These are phyloP conservation scores for Hymenoscyphus fraxineus DNA, from an alignment of 2,329 filamentous ascomycete genomes.

Conservation along the genomic window DNA sequence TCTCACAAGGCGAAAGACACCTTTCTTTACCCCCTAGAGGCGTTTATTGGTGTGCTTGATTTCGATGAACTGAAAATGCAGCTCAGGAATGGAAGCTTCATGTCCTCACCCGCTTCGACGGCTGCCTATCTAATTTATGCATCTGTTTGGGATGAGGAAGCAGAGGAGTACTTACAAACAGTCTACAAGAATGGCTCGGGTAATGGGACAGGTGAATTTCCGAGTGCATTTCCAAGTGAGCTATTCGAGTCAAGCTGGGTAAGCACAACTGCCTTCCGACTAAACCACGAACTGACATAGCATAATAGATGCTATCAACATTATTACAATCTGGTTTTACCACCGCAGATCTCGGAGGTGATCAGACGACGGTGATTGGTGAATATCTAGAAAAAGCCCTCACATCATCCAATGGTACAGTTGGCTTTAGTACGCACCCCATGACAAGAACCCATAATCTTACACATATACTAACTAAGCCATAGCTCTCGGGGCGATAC, in stretches of 20 bases:
- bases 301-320: background rate
- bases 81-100: background rate
- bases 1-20: background rate
- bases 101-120: background rate
- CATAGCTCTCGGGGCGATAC: background rate
- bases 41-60: background rate
- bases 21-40: background rate
- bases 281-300: background rate
- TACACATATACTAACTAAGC: background rate
- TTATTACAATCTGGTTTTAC: background rate
- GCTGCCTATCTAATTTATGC: slow-evolving; percentile 2
- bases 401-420: background rate
- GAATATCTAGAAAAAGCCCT: too few relatives aligned
- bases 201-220: background rate
- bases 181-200: background rate
- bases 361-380: too few relatives aligned
- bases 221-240: slow-evolving; percentile 1
- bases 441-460: background rate
- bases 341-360: background rate
- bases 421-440: background rate
- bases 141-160: slow-evolving; percentile 1
- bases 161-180: background rate
- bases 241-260: slow-evolving; percentile 1
- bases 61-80: background rate
- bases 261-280: background rate